Percentiles rank a stretch among this genome's conserved stretches.
Conservation (phyloP, 1,284 basidiomycete species). For the Schizophyllum commune region DNA sequence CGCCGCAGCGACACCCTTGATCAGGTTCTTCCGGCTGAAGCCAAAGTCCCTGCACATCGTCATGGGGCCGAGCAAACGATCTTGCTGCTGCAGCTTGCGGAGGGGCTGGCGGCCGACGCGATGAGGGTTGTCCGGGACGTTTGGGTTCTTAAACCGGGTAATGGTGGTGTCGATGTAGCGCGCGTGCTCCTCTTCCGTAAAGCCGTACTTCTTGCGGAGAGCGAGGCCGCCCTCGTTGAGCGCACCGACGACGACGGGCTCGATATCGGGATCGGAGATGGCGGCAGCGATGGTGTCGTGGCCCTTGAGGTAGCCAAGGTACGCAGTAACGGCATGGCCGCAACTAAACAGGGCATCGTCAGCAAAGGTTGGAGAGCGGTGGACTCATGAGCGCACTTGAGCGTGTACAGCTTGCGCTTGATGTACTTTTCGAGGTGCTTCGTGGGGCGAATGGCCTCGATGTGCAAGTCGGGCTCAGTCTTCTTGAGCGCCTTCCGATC, state of each 20-base stretch:
- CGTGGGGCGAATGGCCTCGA: slow-evolving; percentile 27
- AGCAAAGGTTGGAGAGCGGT: background rate
- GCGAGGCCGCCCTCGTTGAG: slow-evolving; percentile 19
- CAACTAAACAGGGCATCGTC: slow-evolving; percentile 7
- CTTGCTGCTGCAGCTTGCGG: slow-evolving; percentile 27
- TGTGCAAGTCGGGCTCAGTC: slow-evolving; percentile 14
- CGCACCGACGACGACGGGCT: slow-evolving; percentile 13
- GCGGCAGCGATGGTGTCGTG: slow-evolving; percentile 24
- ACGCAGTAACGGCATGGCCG: slow-evolving; percentile 31
- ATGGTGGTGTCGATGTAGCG: slow-evolving; percentile 27
- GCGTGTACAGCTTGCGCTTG: slow-evolving; percentile 35
- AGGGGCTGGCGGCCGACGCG: slow-evolving; percentile 31
- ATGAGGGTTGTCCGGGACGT: slow-evolving; percentile 27
- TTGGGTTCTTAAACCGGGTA: slow-evolving; percentile 26
- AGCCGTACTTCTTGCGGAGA: slow-evolving; percentile 14
- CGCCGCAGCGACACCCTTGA: slow-evolving; percentile 27
- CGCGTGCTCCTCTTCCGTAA: slow-evolving; percentile 19
- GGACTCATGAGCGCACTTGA: slow-evolving; percentile 17
- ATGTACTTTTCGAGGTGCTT: slow-evolving; percentile 27
- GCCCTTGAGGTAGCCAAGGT: slow-evolving; percentile 27
- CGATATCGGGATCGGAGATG: slow-evolving; percentile 14
- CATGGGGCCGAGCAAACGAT: slow-evolving; percentile 29
- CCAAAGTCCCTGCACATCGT: slow-evolving; percentile 25
- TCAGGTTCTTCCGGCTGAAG: slow-evolving; percentile 22
- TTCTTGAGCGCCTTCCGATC: slow-evolving; percentile 23